Evolutionary conservation across 495 filamentous ascomycete genomes (phyloP).

Genomic region (Hyaloscypha finlandica): DNA sequence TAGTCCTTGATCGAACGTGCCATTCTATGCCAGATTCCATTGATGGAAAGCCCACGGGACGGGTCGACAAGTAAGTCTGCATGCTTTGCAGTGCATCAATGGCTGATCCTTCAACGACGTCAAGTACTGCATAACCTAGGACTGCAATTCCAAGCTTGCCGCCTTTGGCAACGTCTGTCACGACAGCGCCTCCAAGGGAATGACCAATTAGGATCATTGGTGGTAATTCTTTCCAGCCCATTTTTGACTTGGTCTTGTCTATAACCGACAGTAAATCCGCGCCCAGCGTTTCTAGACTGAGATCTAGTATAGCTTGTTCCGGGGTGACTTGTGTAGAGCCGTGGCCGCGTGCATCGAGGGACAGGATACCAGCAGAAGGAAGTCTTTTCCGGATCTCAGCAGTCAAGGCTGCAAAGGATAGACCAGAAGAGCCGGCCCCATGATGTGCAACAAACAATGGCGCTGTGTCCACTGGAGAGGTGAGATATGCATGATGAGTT

Average conservation of each 20-base stretch:
- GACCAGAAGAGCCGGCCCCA: conserved; percentile 84
- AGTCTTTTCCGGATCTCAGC: conserved; percentile 74
- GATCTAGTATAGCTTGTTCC: conserved; percentile 47
- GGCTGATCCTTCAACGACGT: conserved; percentile 86
- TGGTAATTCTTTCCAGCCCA: conserved; percentile 73
- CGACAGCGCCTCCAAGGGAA: conserved; percentile 91
- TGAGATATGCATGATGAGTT: conserved; percentile 85
- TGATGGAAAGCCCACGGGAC: conserved; percentile 76
- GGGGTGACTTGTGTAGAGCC: conserved; percentile 62
- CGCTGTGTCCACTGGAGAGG: conserved; percentile 57
- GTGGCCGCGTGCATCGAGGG: conserved; percentile 83
- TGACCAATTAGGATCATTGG: conserved; percentile 87
- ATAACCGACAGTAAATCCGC: conserved; percentile 73
- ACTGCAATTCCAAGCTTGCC: conserved; percentile 65
- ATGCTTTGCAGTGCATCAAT: conserved; percentile 96
- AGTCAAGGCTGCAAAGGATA: conserved; percentile 83
- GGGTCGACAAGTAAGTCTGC: conserved; percentile 83
- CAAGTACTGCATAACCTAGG: conserved; percentile 86
- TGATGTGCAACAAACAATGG: conserved; percentile 91
- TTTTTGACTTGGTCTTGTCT: conserved; percentile 57
- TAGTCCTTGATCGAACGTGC: conserved; percentile 88
- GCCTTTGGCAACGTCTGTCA: conserved; percentile 76
- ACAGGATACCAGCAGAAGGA: conserved; percentile 80
- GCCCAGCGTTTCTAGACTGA: conserved; percentile 69
- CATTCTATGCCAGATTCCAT: conserved; percentile 84